Evolutionary conservation across 1,284 basidiomycete species (phyloP).

Genomic region (Ceratobasidium sp.): DNA sequence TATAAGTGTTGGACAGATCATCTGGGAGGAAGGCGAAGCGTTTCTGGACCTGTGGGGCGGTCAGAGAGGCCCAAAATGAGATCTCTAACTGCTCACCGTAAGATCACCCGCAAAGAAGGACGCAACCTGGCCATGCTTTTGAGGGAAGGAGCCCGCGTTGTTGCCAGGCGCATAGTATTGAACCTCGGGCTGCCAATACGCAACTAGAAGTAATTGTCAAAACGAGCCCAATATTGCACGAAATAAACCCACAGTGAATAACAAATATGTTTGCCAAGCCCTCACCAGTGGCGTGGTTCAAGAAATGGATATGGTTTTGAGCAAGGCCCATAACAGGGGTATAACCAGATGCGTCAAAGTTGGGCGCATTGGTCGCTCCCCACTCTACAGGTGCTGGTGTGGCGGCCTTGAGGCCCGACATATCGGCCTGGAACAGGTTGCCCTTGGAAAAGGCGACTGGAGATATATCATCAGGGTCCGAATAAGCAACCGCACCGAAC

Average conservation of each 20-base stretch:
- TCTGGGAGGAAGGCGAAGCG: slow-evolving; percentile 87
- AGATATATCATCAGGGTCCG: slow-evolving; percentile 23
- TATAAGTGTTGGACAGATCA: slow-evolving; percentile 80
- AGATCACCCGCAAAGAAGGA: slow-evolving; percentile 76
- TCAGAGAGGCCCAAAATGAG: slow-evolving; percentile 4
- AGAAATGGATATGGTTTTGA: slow-evolving; percentile 82
- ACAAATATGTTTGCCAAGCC: slow-evolving; percentile 84
- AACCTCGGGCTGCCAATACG: slow-evolving; percentile 80
- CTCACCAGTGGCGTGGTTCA: slow-evolving; percentile 68
- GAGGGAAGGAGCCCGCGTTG: slow-evolving; percentile 72
- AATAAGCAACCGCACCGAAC: slow-evolving; percentile 47
- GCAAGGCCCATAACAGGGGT: slow-evolving; percentile 80
- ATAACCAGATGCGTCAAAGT: slow-evolving; percentile 65
- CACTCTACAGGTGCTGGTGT: slow-evolving; percentile 67
- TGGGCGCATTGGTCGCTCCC: slow-evolving; percentile 66
- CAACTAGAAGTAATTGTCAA: slow-evolving; percentile 62
- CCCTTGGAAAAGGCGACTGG: slow-evolving; percentile 71
- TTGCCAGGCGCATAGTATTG: slow-evolving; percentile 68
- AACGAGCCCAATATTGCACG: neutral
- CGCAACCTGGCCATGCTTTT: slow-evolving; percentile 75
- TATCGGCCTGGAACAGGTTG: slow-evolving; percentile 72
- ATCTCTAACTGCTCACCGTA: slow-evolving; percentile 52
- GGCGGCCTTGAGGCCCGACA: slow-evolving; percentile 70
- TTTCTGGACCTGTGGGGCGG: slow-evolving; percentile 68
- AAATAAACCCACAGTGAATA: slow-evolving; percentile 78